These are phyloP conservation scores for Mortierella sp. DNA, from an alignment of 371 early-diverging fungal species.

Conservation along the genomic window DNA sequence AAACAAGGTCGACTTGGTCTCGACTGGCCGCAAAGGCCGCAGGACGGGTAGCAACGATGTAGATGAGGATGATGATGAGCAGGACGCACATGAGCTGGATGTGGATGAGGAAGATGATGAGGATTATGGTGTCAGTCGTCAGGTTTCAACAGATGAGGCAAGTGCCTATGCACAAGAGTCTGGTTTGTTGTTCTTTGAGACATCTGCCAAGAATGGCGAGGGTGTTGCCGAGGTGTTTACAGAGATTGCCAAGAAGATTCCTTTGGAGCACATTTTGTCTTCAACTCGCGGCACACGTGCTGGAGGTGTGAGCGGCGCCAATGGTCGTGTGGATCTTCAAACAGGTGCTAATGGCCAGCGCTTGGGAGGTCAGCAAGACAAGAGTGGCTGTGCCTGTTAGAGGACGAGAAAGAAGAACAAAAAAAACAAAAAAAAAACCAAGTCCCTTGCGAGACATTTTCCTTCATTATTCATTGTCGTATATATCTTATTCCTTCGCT, in stretches of 20 bases:
- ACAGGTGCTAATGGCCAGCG: constrained; percentile 40
- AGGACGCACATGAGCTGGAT: constrained; percentile 57
- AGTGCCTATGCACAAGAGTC: constrained; percentile 82
- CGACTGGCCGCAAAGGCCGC: constrained; percentile 35
- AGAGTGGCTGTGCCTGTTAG: constrained; percentile 50
- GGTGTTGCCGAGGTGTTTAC: constrained; percentile 89
- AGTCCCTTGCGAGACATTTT: too few species aligned
- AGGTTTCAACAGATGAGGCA: constrained; percentile 82
- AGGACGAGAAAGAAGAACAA: neutral
- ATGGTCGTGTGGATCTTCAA: constrained; percentile 53
- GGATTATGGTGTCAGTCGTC: constrained; percentile 59
- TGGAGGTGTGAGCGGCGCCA: constrained; percentile 31
- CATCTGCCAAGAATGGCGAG: constrained; percentile 90
- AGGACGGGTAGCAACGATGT: constrained; percentile 32
- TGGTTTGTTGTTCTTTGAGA: constrained; percentile 91
- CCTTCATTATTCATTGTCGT: too few species aligned
- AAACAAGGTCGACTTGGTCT: constrained; percentile 92
- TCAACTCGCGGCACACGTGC: constrained; percentile 45
- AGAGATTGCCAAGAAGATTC: constrained; percentile 75
- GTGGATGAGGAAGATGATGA: constrained; percentile 59
- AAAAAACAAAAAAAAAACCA: neutral
- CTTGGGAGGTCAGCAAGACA: constrained; percentile 54
- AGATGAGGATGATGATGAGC: constrained; percentile 51
- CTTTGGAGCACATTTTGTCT: constrained; percentile 57
- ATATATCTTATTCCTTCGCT: neutral